Conservation (phyloP, 306 rosid species). For the Chamaecrista fasciculata region DNA sequence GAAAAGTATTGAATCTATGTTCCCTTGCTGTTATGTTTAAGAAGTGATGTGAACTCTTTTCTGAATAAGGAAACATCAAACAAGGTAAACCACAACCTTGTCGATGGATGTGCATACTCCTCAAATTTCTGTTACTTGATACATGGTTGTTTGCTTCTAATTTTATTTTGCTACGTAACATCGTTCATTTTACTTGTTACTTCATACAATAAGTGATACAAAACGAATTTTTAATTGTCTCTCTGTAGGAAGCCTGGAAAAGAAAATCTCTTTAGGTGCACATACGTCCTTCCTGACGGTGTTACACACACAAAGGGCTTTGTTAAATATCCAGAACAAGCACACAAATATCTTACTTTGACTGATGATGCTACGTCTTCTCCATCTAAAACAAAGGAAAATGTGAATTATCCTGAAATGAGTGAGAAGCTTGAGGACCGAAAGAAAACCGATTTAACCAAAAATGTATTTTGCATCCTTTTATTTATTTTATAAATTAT, state of each 20-base stretch:
- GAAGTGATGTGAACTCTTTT: neutral
- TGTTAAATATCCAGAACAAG: constrained; percentile 72
- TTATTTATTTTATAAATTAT: neutral
- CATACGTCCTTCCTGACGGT: constrained; percentile 95
- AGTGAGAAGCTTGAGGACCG: constrained; percentile 40
- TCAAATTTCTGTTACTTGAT: neutral
- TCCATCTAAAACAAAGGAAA: constrained; percentile 28
- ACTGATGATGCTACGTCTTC: constrained; percentile 31
- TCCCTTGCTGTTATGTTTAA: neutral
- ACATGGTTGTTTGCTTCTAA: no score
- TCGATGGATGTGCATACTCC: neutral
- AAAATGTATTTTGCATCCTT: constrained; percentile 50
- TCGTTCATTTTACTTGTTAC: neutral
- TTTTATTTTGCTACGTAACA: neutral
- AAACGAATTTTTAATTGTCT: neutral
- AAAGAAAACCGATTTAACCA: constrained; percentile 65
- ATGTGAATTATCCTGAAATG: constrained; percentile 31
- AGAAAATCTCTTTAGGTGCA: constrained; percentile 67
- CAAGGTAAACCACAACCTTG: neutral
- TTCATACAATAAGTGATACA: neutral
- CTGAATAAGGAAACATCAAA: neutral
- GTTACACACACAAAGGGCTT: constrained; percentile 69
- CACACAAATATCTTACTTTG: constrained; percentile 50
- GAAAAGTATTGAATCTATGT: neutral
- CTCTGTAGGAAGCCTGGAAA: constrained; percentile 53